Conservation (phyloP, 139 green algal genomes). For the Coelastrella sp. region DNA sequence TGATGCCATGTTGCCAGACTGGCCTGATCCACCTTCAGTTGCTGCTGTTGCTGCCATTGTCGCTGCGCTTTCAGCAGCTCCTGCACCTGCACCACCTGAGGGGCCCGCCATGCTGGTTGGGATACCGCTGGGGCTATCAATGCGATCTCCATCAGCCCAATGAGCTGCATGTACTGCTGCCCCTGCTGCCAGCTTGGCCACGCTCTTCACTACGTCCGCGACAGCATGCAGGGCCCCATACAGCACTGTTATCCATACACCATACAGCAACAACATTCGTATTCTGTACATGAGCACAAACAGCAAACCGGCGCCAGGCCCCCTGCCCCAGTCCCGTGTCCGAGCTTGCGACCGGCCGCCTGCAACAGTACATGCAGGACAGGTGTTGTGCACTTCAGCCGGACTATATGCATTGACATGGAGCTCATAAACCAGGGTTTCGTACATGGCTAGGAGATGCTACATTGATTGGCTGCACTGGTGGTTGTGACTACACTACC, state of each 20-base stretch:
- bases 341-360: not conserved
- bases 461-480: too few relatives aligned
- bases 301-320: slow-evolving; percentile 36
- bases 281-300: slow-evolving; percentile 42
- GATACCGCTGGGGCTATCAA: not conserved
- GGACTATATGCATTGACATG: too few relatives aligned
- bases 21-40: not conserved
- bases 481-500: too few relatives aligned
- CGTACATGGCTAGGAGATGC: too few relatives aligned
- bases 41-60: slow-evolving; percentile 29
- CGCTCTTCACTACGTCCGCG: slow-evolving; percentile 5
- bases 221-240: slow-evolving; percentile 32
- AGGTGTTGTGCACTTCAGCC: not conserved
- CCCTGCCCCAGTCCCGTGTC: slow-evolving; percentile 31
- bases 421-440: too few relatives aligned
- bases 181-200: not conserved
- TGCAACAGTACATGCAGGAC: slow-evolving; percentile 7
- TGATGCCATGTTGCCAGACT: not conserved
- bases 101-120: not conserved
- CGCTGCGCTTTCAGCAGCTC: not conserved
- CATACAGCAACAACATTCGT: slow-evolving; percentile 38
- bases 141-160: not conserved
- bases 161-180: not conserved
- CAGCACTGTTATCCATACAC: slow-evolving; percentile 17
- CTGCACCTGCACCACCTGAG: not conserved